Conservation (phyloP, 2,329 filamentous ascomycete genomes). For the Dendrostoma leiphaemia region DNA sequence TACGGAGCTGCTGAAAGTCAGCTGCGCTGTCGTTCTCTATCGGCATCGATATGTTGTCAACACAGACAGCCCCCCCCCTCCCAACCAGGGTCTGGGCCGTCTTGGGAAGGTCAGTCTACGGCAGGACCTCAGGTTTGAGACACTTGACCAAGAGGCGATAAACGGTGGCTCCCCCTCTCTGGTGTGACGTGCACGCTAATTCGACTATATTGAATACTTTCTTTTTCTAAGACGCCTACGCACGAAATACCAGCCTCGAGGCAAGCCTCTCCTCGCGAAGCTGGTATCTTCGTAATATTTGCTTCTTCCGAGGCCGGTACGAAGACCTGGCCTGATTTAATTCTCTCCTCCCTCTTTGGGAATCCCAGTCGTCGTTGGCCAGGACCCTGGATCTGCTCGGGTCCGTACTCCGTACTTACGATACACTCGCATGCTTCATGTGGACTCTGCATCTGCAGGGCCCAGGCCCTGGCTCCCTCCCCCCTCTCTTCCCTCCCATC, state of each 20-base stretch:
- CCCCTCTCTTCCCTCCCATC: not conserved
- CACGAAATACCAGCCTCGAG: constrained; percentile 15
- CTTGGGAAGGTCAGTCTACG: constrained; percentile 15
- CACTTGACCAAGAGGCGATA: constrained; percentile 16
- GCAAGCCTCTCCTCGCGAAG: constrained; percentile 13
- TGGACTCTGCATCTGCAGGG: constrained; percentile 15
- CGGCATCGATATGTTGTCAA: not conserved
- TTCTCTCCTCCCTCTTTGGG: constrained; percentile 6
- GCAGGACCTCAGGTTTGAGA: constrained; percentile 16
- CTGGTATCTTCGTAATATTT: not conserved
- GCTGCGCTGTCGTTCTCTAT: constrained; percentile 5
- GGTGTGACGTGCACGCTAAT: constrained; percentile 11
- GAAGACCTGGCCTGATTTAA: not conserved
- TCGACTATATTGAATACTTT: constrained; percentile 10
- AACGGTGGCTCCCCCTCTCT: constrained; percentile 8
- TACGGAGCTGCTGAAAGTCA: not conserved
- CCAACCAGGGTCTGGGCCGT: constrained; percentile 6
- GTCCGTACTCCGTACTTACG: constrained; percentile 4
- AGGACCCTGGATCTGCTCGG: not conserved
- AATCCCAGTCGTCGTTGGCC: constrained; percentile 2
- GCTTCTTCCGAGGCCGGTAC: not conserved
- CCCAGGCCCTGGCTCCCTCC: constrained; percentile 8
- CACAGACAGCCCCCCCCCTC: not conserved
- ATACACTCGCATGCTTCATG: constrained; percentile 11
- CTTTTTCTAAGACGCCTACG: constrained; percentile 9